Evolutionary conservation across 768 basidiomycete genomes (phyloP), one percentile per base, ranked within the genome.

Genomic region (Podaxis sp.): DNA sequence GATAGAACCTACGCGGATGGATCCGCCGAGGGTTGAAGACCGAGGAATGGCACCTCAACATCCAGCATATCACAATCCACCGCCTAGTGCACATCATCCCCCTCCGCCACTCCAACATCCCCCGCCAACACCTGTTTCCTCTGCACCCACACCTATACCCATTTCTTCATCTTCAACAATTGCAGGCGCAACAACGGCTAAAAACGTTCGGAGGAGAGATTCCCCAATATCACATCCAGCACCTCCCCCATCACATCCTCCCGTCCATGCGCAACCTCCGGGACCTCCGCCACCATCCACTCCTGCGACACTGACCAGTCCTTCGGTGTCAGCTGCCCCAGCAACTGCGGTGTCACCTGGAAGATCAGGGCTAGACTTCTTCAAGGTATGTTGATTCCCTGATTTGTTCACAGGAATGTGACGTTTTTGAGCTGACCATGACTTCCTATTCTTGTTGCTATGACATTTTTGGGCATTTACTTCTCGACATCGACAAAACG

Each of bases 321-420:
- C 64, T 6, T 60, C 57, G 5, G 53, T 32, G 36, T 46, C 50
- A 23, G 37, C 62, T 61, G 53, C 63, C 23, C 61, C 60, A 51
- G 25, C 55, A 25, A 21, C 59, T 48, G 28, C 63, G 32, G 50
- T 54, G 48, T 52, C 65, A 28, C 56, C 65, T 21, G 60, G 63
- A 47, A 59, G 61, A 7, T 37, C 62, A 13, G 66, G 62, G 35
- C 57, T 73, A 25, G 71, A 74, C 66, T 74, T 72, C 58, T 28
- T 65, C 35, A 73, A 71, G 67, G 73, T 73, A 16, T 38, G 68
- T 64, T 59, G 32, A 27, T 36, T 50, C 28, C 14, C 37, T 18
- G 57, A 25, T 56, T 58, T 48, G 35, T 35, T 14, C 27, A 51
- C 25, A 48, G 48, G 44, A 54, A 56, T n/a, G 28, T 50, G 44